Conservation (phyloP, 305 asterid genomes). For the Fraxinus latifolia region DNA sequence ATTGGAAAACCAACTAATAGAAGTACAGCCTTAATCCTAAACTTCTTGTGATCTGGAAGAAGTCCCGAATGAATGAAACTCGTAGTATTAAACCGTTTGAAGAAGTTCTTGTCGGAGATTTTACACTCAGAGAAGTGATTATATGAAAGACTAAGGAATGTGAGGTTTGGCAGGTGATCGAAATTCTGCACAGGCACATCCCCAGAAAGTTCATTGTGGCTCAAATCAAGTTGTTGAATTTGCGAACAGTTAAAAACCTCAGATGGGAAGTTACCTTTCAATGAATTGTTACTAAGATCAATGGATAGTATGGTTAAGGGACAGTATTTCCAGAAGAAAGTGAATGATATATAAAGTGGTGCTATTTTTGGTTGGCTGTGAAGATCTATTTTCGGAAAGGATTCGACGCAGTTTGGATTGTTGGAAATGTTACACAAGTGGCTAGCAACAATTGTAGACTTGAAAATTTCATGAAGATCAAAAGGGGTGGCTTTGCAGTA, state of each 20-base stretch:
- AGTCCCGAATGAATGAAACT: constrained; percentile 49
- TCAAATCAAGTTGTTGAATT: constrained; percentile 41
- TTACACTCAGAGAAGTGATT: constrained; percentile 43
- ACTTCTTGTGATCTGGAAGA: constrained; percentile 27
- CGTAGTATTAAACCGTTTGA: constrained; percentile 37
- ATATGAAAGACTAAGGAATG: constrained; percentile 43
- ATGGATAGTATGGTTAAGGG: constrained; percentile 46
- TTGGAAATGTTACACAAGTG: constrained; percentile 52
- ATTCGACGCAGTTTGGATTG: constrained; percentile 48
- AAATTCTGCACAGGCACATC: constrained; percentile 41
- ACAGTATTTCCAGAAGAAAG: constrained; percentile 60
- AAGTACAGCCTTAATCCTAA: constrained; percentile 33
- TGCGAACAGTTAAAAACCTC: constrained; percentile 46
- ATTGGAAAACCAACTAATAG: constrained; percentile 37
- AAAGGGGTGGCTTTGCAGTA: constrained; percentile 48
- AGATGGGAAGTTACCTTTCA: constrained; percentile 41
- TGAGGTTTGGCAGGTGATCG: constrained; percentile 36
- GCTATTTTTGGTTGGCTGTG: constrained; percentile 39
- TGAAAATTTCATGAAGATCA: constrained; percentile 43
- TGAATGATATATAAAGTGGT: constrained; percentile 54
- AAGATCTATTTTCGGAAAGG: constrained; percentile 50
- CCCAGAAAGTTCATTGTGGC: constrained; percentile 42
- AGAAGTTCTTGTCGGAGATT: constrained; percentile 31
- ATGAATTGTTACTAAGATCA: constrained; percentile 43
- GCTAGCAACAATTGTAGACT: constrained; percentile 56